Conservation (phyloP, 306 rosid genomes). For the Begonia peltatifolia region DNA sequence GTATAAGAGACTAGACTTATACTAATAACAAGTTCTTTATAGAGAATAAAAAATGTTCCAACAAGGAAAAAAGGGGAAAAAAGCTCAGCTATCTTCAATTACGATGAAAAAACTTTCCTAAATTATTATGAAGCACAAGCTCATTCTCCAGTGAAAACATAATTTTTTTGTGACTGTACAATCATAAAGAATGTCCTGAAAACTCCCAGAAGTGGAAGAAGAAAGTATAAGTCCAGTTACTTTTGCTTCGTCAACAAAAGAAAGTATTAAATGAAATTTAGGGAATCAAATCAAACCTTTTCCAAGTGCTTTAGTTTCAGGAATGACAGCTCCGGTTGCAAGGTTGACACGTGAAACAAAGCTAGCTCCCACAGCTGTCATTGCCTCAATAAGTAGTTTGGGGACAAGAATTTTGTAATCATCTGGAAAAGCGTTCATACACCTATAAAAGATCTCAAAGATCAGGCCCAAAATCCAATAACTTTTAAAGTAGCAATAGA, state of each 20-base stretch:
- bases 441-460: conserved; percentile 42
- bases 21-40: no score
- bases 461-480: neutral
- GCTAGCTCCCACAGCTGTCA: conserved; percentile 66
- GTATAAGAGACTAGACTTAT: no score
- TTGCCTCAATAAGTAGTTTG: conserved; percentile 67
- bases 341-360: conserved; percentile 75
- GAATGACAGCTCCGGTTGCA: conserved; percentile 78
- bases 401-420: conserved; percentile 80
- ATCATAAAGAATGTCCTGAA: neutral
- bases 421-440: conserved; percentile 80
- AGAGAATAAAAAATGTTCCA: no score
- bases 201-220: neutral
- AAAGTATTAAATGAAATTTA: neutral
- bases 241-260: neutral
- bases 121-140: no score
- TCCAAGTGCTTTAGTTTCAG: conserved; percentile 86
- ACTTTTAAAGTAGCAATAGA: neutral
- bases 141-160: no score
- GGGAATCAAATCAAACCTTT: conserved; percentile 48
- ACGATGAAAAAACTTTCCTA: no score
- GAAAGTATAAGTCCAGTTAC: neutral
- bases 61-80: no score
- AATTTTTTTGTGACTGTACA: no score
- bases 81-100: no score